Percentiles rank a stretch among this genome's conserved stretches.
Conservation (phyloP, 345 rosid species). For the Ricinus communis region DNA sequence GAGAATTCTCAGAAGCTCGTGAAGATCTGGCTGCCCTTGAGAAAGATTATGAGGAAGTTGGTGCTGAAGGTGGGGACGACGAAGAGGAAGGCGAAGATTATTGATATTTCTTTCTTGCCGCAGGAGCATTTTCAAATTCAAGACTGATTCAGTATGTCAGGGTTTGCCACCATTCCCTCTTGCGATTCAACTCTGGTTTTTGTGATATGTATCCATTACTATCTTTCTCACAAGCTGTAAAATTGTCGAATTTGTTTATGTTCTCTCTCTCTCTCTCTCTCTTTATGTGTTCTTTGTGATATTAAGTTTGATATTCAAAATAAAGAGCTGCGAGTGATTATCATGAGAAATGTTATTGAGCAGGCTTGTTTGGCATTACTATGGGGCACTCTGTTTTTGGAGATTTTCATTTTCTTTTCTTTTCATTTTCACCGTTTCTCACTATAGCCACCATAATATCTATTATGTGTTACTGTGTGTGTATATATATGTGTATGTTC, state of each 20-base stretch:
- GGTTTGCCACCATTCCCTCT: neutral
- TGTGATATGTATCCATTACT: conserved; percentile 2
- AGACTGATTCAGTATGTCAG: neutral
- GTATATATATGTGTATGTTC: too few species aligned
- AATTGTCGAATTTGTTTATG: conserved; percentile 3
- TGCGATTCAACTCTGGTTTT: neutral
- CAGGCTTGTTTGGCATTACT: too few species aligned
- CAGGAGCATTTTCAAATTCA: neutral
- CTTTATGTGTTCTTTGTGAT: conserved; percentile 5
- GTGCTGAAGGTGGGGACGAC: conserved; percentile 32
- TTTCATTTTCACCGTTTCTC: too few species aligned
- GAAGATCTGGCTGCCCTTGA: conserved; percentile 39
- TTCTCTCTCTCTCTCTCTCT: too few species aligned
- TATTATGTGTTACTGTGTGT: too few species aligned
- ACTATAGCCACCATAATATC: too few species aligned
- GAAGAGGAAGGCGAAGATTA: conserved; percentile 35
- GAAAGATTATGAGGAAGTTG: conserved; percentile 38
- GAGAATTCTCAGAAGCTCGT: conserved; percentile 41
- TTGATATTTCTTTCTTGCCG: neutral
- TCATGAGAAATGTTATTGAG: neutral
- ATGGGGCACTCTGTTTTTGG: too few species aligned
- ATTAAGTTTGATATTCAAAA: neutral
- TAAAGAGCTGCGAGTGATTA: neutral
- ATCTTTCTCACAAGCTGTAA: neutral
- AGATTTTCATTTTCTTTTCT: too few species aligned